Base-by-base conservation (phyloP, 495 filamentous ascomycete genomes). In the Platismatia glauca region DNA sequence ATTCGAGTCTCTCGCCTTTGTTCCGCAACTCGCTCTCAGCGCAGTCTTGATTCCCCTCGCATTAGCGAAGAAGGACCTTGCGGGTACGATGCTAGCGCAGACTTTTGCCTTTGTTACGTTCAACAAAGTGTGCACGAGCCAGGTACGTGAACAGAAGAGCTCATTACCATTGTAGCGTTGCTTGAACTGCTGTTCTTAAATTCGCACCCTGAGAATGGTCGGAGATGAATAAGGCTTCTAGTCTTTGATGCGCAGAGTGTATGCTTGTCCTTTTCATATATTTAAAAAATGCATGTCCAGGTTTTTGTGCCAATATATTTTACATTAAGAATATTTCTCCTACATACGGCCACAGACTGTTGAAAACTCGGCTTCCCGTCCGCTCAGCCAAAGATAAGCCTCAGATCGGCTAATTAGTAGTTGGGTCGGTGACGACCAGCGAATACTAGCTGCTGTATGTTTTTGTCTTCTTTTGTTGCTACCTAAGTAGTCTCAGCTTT, bases 81-180 rank as follows among this genome's bases (percentile, higher is more conserved):
- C 94, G 1, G 81, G 86, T 1, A 82, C 91, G n/a, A 90, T 97
- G 85, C 81, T 98, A n/a, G 91, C 89, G n/a, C 94, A 98, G 75
- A 97, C 95, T 0, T 96, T 97, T 71, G 89, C 94, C 0, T 98
- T 98, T 73, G 94, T 97, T 8, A 85, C 89, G 7, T 97, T 96
- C 62, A 98, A 98, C 72, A 98, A 98, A 78, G 94, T 98, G 22
- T 96, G 92, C 81, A 98, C 94, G 2, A 93, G 89, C 69, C 94
- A 97, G 82, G 91, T 94, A 83, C 29, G 77, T 63, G 34, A 55
- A 29, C 1, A 9, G 1, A n/a, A 8, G 8, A 20, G 0, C 2
- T 43, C 29, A 20, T 61, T 11, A 16, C 2, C 9, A 11, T 4
- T 29, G 31, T 7, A 3, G 22, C 24, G 29, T 5, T 29, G 46